These are phyloP conservation scores for Leccinum fibrillosum DNA, from an alignment of 768 basidiomycete genomes.

Conservation along the genomic window DNA sequence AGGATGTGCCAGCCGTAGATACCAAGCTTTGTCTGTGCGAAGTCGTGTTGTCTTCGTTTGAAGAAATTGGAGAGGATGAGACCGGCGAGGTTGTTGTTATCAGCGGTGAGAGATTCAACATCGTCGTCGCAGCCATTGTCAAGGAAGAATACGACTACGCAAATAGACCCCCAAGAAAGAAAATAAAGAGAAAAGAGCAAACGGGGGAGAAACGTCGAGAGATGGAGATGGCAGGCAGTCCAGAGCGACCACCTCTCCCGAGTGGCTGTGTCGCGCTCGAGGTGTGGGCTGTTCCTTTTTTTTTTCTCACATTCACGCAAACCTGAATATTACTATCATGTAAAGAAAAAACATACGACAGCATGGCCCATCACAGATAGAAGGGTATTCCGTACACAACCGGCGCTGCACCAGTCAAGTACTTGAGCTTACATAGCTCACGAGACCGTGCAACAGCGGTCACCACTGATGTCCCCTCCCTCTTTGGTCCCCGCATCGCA, in stretches of 20 bases:
- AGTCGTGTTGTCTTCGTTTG: slow-evolving; percentile 9
- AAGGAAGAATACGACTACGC: not conserved
- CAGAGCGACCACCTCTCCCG: slow-evolving; percentile 5
- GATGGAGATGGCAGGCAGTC: not conserved
- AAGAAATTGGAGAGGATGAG: slow-evolving; percentile 12
- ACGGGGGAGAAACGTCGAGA: not conserved
- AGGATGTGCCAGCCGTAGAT: slow-evolving; percentile 25
- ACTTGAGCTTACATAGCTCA: slow-evolving; percentile 83
- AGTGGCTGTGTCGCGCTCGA: slow-evolving; percentile 9
- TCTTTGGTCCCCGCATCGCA: slow-evolving; percentile 10
- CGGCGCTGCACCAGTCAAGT: slow-evolving; percentile 92
- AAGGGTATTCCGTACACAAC: slow-evolving; percentile 96
- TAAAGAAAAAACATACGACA: not conserved
- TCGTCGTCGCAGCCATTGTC: slow-evolving; percentile 11
- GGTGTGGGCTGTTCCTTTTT: not conserved
- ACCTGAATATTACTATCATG: not conserved
- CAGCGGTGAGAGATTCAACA: slow-evolving; percentile 8
- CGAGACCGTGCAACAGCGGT: slow-evolving; percentile 78
- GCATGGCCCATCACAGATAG: slow-evolving; percentile 47
- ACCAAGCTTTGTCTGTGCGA: slow-evolving; percentile 24
- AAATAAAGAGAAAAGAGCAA: not conserved
- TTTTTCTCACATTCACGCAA: not conserved
- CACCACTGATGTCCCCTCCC: slow-evolving; percentile 48
- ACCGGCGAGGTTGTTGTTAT: slow-evolving; percentile 16
- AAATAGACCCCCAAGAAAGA: not conserved